phyloP scores from a whole-genome alignment of 306 rosid genomes.

The Cucurbita pepo region DNA sequence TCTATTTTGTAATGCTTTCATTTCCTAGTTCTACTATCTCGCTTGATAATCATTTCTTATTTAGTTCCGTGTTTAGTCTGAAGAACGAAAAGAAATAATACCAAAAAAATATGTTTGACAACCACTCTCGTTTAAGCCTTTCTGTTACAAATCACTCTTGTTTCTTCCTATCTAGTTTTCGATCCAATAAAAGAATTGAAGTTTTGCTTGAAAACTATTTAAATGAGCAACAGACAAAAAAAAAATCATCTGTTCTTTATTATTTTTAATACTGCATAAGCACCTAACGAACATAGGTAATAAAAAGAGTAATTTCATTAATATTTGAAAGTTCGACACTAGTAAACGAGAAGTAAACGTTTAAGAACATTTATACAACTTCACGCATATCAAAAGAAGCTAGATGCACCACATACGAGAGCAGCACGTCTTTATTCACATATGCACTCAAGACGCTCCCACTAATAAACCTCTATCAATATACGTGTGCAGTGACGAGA shows the following conservation, averaged over 20 bases:
- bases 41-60: not conserved
- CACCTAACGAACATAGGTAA: not conserved
- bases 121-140: not conserved
- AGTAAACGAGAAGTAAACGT: not conserved
- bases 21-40: not conserved
- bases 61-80: not conserved
- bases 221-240: not conserved
- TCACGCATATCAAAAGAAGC: not conserved
- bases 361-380: not conserved
- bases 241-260: not conserved
- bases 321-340: not conserved
- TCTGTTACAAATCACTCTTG: not conserved
- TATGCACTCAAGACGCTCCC: not conserved
- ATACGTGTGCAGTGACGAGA: not conserved
- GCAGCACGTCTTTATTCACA: not conserved
- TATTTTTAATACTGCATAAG: not conserved
- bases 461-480: not conserved
- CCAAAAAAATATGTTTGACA: not conserved
- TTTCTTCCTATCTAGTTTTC: not conserved
- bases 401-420: not conserved
- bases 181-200: not conserved
- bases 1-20: not conserved
- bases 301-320: not conserved
- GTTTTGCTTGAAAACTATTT: not conserved
- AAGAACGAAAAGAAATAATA: not conserved